Base-by-base conservation (phyloP, 192 early-diverging fungal genomes). In the Phlyctochytrium planicorne region DNA sequence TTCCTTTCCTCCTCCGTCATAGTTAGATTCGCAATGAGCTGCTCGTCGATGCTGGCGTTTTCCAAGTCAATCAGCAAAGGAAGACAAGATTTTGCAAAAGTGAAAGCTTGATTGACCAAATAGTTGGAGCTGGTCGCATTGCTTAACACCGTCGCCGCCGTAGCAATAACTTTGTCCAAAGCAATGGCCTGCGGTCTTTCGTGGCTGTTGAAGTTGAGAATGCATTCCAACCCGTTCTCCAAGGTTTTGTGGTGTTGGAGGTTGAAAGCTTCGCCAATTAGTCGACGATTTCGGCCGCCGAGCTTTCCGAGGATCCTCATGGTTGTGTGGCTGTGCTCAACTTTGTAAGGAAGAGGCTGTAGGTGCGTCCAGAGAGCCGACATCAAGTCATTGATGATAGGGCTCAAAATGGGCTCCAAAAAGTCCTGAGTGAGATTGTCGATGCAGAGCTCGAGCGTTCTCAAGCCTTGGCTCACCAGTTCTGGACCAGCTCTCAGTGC, bases 391-490 rank as follows among this genome's bases (percentile, higher is more conserved):
- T 90, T 89, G 63, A 95, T 91, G 16, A 98, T 92, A 0, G 96
- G 96, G 17, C 86, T 83, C 80, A 99, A 87, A 61, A 98, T 96
- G 0, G 95, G 96, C 64, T 99, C 96, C 34, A 99, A 67, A 67
- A 98, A 98, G 57, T 97, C 95, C 35, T 93, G 94, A 0, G 93
- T 98, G 35, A 99, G 78, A 70, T 98, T 98, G 72, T 99, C 98
- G 34, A 98, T 93, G 75, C 95, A 98, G 17, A 98, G 82, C 81
- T 99, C 98, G 29, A 99, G 83, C 2, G 95, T 98, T 33, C 96
- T 84, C 52, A 99, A 76, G 2, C 95, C 94, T 75, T 98, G 95
- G 34, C 88, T 92, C n/a, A 98, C 95, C 2, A 98, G 82, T 36
- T 99, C 96, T 2, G 93, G 87, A 16, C 93, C 91, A 0, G 92